These are phyloP conservation scores for Trametes maxima DNA, from an alignment of 768 basidiomycete species.

Conservation along the genomic window DNA sequence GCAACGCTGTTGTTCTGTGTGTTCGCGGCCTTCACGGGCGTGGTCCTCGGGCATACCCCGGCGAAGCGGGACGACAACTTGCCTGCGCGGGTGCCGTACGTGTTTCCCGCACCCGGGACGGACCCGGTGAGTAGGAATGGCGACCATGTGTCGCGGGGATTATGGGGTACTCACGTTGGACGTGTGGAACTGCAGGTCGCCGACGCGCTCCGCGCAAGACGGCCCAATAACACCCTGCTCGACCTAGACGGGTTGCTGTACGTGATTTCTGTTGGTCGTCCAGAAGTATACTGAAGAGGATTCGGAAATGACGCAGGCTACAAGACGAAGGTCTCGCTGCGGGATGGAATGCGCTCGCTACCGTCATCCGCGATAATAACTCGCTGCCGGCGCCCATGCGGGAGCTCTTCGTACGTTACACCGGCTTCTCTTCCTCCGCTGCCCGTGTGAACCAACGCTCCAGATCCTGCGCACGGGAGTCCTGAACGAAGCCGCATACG, in stretches of 20 bases:
- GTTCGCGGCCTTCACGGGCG: not conserved
- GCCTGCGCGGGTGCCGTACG: constrained; percentile 47
- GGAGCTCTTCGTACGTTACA: constrained; percentile 37
- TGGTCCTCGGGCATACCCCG: not conserved
- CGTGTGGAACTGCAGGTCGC: constrained; percentile 34
- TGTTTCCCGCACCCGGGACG: constrained; percentile 40
- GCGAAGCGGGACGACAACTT: constrained; percentile 38
- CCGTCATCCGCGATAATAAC: constrained; percentile 32
- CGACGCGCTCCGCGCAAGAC: constrained; percentile 39
- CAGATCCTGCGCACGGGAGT: constrained; percentile 33
- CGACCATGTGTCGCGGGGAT: no score
- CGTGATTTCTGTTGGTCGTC: constrained; percentile 8
- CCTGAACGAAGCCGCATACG: constrained; percentile 33
- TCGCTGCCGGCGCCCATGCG: constrained; percentile 36
- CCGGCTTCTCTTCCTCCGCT: no score
- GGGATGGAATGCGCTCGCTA: constrained; percentile 39
- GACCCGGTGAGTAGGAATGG: constrained; percentile 16
- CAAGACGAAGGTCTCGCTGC: constrained; percentile 23
- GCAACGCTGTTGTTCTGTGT: not conserved
- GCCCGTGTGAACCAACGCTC: not conserved
- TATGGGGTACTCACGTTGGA: not conserved
- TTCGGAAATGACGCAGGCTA: constrained; percentile 6
- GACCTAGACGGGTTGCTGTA: constrained; percentile 44
- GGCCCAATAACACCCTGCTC: constrained; percentile 38
- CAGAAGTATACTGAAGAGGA: no score